These are phyloP conservation scores for Ceratocystis colombiana DNA, from an alignment of 2,329 filamentous ascomycete genomes.

Conservation along the genomic window DNA sequence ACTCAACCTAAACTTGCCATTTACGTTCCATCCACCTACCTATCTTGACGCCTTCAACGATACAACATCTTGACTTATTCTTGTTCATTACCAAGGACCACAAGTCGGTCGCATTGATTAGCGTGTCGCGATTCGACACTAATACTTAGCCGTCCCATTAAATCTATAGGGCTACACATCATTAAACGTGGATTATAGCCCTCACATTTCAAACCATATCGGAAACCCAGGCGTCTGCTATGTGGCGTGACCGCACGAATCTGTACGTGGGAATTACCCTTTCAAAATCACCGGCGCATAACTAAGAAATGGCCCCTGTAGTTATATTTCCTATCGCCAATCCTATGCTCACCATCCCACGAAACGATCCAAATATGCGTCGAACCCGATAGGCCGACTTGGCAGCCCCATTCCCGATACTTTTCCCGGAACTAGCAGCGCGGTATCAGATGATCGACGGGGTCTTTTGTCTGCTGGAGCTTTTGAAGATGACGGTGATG, in stretches of 20 bases:
- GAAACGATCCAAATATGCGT: conserved; percentile 65
- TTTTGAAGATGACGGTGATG: conserved; percentile 79
- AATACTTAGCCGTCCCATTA: background rate
- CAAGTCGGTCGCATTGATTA: background rate
- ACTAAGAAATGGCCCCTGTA: conserved; percentile 33
- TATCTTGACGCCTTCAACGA: background rate
- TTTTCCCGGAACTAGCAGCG: conserved; percentile 42
- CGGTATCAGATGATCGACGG: conserved; percentile 46
- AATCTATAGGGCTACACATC: background rate
- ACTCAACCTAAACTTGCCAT: background rate
- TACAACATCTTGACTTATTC: background rate
- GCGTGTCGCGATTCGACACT: background rate
- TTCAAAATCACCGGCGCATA: background rate
- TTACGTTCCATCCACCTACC: background rate
- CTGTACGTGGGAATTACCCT: conserved; percentile 51
- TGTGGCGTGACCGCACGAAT: conserved; percentile 99
- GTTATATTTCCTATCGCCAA: conserved; percentile 98
- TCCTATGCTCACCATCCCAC: conserved; percentile 92
- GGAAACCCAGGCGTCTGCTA: conserved; percentile 46
- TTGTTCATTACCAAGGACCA: background rate
- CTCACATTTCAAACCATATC: background rate
- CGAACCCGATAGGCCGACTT: conserved; percentile 35
- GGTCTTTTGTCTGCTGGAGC: conserved; percentile 74
- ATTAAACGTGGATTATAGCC: background rate
- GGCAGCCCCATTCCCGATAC: conserved; percentile 51